Evolutionary conservation across 1,284 basidiomycete genomes (phyloP), one percentile per base, ranked within the genome.

Genomic region (Cutaneotrichosporon curvatum): DNA sequence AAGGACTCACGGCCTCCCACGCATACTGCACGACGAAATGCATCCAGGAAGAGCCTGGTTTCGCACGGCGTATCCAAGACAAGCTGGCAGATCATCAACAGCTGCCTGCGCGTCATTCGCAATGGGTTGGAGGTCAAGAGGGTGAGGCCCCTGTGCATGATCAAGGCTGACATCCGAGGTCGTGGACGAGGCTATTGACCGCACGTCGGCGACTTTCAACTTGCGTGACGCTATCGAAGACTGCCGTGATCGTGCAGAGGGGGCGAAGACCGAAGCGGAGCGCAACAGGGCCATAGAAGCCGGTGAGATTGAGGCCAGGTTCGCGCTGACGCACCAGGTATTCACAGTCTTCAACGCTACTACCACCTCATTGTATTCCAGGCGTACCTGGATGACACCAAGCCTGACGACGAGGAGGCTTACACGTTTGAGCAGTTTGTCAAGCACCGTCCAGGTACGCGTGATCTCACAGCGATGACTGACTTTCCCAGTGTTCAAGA

Each of bases 281-380:
- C 84, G 81, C 65, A 77, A 78, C 37, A 65, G 73, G 1, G 77
- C 81, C 62, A 81, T 83, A 1, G 82, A 86, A 45, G 81, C 80
- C 74, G 87, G 87, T 81, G 31, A 43, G 71, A 41, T 32, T 7
- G 54, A 48, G 9, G 48, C 57, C 33, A 32, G 44, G 4, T 40
- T 47, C 54, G 22, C 37, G 40, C 31, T 40, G 19, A 37, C 58
- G 5, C n/a, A 28, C 25, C 60, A 82, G 89, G 85, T 7, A 71
- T 94, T 39, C 82, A 86, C 55, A 84, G 86, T 59, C 76, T 95
- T 19, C 77, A 83, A 45, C 81, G 85, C 56, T 96, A 96, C 72
- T 95, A 91, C 56, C 83, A 87, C 66, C 78, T 98, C 18, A 83
- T 97, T 52, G 79, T 95, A 25, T 97, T 98, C 75, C 88, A 94